phyloP scores from a whole-genome alignment of 2,329 filamentous ascomycete species.

The Penicillium sp. region DNA sequence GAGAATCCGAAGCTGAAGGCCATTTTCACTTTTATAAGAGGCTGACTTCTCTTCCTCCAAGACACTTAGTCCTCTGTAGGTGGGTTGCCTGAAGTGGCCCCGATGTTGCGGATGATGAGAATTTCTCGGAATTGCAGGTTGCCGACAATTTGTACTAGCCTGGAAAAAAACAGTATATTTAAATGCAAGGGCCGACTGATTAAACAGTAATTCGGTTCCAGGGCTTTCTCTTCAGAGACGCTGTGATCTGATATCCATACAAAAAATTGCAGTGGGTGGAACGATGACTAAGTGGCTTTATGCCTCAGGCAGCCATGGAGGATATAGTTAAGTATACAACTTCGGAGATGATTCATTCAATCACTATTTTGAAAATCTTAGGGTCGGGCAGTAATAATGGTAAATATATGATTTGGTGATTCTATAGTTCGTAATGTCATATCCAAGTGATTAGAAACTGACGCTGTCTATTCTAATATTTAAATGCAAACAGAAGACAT shows the following conservation, averaged over 20 bases:
- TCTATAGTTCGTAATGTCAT: conserved; percentile 9
- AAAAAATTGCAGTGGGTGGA: conserved; percentile 20
- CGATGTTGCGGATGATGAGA: background rate
- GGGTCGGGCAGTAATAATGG: background rate
- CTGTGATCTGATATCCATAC: conserved; percentile 5
- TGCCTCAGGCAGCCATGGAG: background rate
- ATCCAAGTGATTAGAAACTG: background rate
- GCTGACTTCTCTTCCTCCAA: background rate
- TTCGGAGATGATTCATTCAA: background rate
- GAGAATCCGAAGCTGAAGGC: conserved; percentile 59
- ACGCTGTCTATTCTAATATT: conserved; percentile 8
- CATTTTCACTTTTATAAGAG: conserved; percentile 19
- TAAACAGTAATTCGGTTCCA: background rate
- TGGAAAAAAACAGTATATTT: no score
- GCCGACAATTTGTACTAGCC: background rate
- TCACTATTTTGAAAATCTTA: no score
- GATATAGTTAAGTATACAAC: background rate
- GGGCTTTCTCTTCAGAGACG: background rate
- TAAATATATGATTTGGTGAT: background rate
- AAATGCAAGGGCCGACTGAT: background rate
- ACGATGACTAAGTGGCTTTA: conserved; percentile 16
- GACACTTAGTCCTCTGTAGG: background rate
- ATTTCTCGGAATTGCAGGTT: background rate
- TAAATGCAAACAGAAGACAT: conserved; percentile 4
- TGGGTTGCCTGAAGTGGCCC: background rate